Evolutionary conservation across 2,329 filamentous ascomycete genomes (phyloP), one percentile per base, ranked within the genome.

Genomic region (Myriosclerotinia curreyana): DNA sequence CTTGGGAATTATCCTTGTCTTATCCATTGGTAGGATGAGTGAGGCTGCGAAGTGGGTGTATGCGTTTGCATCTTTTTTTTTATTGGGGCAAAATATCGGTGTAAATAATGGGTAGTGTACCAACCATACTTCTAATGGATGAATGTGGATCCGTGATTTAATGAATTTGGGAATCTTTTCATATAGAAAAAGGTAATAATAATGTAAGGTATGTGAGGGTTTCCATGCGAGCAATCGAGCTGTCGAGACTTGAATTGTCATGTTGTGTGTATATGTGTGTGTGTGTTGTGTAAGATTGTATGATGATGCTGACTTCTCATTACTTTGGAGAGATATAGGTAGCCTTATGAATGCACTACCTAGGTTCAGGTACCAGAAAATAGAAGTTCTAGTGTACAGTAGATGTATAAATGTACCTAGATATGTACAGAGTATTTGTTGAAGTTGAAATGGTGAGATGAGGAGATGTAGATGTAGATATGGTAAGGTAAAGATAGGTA

Each of bases 41-140:
- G 61, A 44, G 40, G 52, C 54, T 58, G 44, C 46, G 42, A 63
- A 44, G 52, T 58, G 54, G 48, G 31, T 55, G 61, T 63, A 63
- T 63, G 61, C 61, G 61, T 63, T 63, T 63, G 52, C 61, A 62
- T 62, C 51, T 55, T 58, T 31, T 58, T 31, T 58, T 48, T 63
- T 58, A 63, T 63, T 22, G 61, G 61, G 61, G 61, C 61, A 49
- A 63, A 63, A 59, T 63, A 63, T 63, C 61, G 61, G 61, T 63
- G 61, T 63, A 63, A 63, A 62, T 58, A 63, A 62, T 58, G 31
- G 31, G 52, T 58, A 50, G 42, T 42, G 44, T 59, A 34, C 50
- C 52, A 55, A 34, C 50, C 52, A 55, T 62, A 46, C 25, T 55
- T 55, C 28, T 31, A 31, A 31, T 31, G 28, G 51, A 34, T 50